phyloP scores from a whole-genome alignment of 192 early-diverging fungal species.

The Coemansia pectinata region DNA sequence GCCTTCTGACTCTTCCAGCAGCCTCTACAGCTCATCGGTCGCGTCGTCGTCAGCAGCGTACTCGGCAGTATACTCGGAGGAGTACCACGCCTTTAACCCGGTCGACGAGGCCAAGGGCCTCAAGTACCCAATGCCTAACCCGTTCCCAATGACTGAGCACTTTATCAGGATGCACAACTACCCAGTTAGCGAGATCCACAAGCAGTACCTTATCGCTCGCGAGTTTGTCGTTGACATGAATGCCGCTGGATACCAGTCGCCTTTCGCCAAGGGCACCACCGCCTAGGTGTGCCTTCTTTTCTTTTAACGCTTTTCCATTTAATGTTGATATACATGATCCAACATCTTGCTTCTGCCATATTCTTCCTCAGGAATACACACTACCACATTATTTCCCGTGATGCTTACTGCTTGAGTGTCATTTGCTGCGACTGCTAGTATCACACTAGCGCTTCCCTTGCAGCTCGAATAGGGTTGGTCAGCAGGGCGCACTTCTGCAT shows the following conservation, averaged over 20 bases:
- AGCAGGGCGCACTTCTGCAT: neutral
- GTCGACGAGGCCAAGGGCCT: slow-evolving; percentile 9
- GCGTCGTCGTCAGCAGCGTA: neutral
- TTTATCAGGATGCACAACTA: slow-evolving; percentile 49
- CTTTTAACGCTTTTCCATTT: neutral
- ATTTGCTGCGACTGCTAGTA: neutral
- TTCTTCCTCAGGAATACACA: neutral
- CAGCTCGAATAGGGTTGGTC: neutral
- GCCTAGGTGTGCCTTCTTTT: neutral
- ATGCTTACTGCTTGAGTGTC: neutral
- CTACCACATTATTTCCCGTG: neutral
- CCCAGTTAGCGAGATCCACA: slow-evolving; percentile 32
- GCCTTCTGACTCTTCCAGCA: slow-evolving; percentile 7
- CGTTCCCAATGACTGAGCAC: slow-evolving; percentile 28
- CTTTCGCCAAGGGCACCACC: slow-evolving; percentile 33
- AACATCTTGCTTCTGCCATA: neutral
- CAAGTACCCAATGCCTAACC: slow-evolving; percentile 43
- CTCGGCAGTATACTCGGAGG: slow-evolving; percentile 19
- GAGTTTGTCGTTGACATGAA: slow-evolving; percentile 53
- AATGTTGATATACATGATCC: neutral
- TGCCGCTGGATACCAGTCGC: slow-evolving; percentile 45
- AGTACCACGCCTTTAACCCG: slow-evolving; percentile 10
- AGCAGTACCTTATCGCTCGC: slow-evolving; percentile 34
- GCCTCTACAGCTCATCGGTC: slow-evolving; percentile 1
- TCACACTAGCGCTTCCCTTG: neutral